phyloP scores from a whole-genome alignment of 2,329 filamentous ascomycete genomes.

The Neofusicoccum kwambonambiense region DNA sequence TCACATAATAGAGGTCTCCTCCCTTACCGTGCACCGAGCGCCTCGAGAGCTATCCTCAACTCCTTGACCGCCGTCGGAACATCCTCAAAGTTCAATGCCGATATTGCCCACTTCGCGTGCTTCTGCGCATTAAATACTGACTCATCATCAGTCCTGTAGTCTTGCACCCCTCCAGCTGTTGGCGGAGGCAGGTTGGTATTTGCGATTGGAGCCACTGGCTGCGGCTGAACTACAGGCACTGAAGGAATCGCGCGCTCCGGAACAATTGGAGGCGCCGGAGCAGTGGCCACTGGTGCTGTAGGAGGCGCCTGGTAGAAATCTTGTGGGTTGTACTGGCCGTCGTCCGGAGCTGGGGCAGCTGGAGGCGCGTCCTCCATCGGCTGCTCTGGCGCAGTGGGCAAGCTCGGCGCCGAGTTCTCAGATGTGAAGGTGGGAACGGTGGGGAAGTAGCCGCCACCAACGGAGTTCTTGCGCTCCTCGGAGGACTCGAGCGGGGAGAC shows the following conservation, averaged over 20 bases:
- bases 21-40: constrained; percentile 61
- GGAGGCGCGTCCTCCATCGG: constrained; percentile 28
- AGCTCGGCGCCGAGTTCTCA: constrained; percentile 33
- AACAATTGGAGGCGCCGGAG: neutral
- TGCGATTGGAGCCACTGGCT: constrained; percentile 22
- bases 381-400: constrained; percentile 33
- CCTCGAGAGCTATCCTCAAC: constrained; percentile 69
- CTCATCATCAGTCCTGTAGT: constrained; percentile 62
- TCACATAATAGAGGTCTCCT: too few relatives aligned
- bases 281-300: neutral
- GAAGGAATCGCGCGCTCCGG: neutral
- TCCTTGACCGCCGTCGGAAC: constrained; percentile 86
- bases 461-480: constrained; percentile 35
- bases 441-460: constrained; percentile 60
- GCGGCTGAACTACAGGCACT: neutral
- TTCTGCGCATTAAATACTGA: constrained; percentile 82
- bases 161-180: constrained; percentile 9
- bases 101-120: constrained; percentile 95
- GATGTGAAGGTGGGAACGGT: constrained; percentile 48
- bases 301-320: constrained; percentile 32
- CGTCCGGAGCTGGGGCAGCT: constrained; percentile 20
- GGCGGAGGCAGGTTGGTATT: constrained; percentile 24
- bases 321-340: constrained; percentile 25
- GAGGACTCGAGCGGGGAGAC: constrained; percentile 53
- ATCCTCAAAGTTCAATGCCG: constrained; percentile 94